A percentile compares a stretch with the other conserved stretches of the same genome.
Evolutionary conservation across 2,329 filamentous ascomycete species (phyloP).

Genomic region (Zasmidium angulare): DNA sequence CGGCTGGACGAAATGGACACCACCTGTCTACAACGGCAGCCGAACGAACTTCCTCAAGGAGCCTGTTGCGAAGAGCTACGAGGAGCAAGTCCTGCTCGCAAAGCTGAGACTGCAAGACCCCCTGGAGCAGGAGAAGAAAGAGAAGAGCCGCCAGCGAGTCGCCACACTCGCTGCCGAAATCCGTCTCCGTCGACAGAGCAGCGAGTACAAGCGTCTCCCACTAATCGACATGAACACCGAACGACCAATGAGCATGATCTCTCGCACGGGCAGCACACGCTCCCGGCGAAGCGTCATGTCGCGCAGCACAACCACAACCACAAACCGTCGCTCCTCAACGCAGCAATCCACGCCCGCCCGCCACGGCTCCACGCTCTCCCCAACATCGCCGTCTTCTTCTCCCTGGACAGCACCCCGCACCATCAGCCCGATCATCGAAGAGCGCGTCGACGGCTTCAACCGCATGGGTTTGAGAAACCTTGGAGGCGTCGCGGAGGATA

Average conservation of each 20-base stretch:
- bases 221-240: constrained; percentile 41
- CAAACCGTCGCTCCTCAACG: neutral
- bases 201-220: constrained; percentile 37
- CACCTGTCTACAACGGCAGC: constrained; percentile 46
- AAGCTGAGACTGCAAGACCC: constrained; percentile 35
- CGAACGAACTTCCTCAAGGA: constrained; percentile 61
- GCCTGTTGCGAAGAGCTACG: constrained; percentile 60
- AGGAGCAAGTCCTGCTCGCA: constrained; percentile 46
- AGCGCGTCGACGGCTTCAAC: constrained; percentile 21
- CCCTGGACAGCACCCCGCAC: constrained; percentile 15
- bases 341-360: neutral
- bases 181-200: constrained; percentile 37
- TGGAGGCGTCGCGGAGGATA: constrained; percentile 31
- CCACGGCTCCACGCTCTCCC: neutral
- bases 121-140: constrained; percentile 35
- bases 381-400: neutral
- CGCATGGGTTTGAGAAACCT: constrained; percentile 16
- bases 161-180: constrained; percentile 46
- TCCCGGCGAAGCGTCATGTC: constrained; percentile 25
- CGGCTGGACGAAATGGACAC: constrained; percentile 59
- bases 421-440: constrained; percentile 32
- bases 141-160: constrained; percentile 44
- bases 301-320: neutral
- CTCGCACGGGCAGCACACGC: constrained; percentile 11
- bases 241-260: constrained; percentile 35